phyloP scores from a whole-genome alignment of 441 rosid genomes.

The Gossypium armourianum region DNA sequence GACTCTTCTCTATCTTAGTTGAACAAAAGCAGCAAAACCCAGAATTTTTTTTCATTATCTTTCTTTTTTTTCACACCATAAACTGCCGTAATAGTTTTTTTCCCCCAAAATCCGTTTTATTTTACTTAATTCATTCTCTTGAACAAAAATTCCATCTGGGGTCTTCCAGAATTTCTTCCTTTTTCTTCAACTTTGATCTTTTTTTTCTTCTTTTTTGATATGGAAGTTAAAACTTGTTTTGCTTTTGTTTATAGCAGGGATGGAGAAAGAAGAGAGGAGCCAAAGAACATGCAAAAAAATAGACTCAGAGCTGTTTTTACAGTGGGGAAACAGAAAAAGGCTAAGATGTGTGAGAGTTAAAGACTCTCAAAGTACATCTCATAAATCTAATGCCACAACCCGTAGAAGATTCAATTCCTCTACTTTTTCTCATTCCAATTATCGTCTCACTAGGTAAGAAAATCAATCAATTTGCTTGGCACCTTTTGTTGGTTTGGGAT shows the following conservation, averaged over 20 bases:
- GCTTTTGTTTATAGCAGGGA: slow-evolving; percentile 14
- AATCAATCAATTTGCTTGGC: not conserved
- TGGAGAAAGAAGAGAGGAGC: slow-evolving; percentile 42
- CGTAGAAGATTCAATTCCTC: slow-evolving; percentile 35
- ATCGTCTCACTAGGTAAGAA: slow-evolving; percentile 48
- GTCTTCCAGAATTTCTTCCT: not conserved
- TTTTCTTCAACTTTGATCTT: not conserved
- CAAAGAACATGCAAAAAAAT: slow-evolving; percentile 35
- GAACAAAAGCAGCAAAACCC: slow-evolving; percentile 4
- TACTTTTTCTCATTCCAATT: slow-evolving; percentile 32
- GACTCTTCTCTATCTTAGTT: not conserved
- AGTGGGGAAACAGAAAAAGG: slow-evolving; percentile 67
- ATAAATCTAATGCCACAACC: slow-evolving; percentile 34
- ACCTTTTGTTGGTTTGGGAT: not conserved
- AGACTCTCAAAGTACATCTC: slow-evolving; percentile 38
- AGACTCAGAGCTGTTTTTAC: slow-evolving; percentile 49
- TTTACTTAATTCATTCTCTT: not conserved
- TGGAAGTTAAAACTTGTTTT: not conserved
- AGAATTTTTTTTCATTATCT: not conserved
- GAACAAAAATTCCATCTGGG: slow-evolving; percentile 1
- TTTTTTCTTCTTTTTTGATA: not conserved
- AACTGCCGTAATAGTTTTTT: not conserved
- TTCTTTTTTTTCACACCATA: slow-evolving; percentile 4
- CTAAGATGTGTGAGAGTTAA: slow-evolving; percentile 60
- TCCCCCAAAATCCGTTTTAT: not conserved